Conservation (phyloP, 352 stramenopile species). For the Phytopythium oedochilum region DNA sequence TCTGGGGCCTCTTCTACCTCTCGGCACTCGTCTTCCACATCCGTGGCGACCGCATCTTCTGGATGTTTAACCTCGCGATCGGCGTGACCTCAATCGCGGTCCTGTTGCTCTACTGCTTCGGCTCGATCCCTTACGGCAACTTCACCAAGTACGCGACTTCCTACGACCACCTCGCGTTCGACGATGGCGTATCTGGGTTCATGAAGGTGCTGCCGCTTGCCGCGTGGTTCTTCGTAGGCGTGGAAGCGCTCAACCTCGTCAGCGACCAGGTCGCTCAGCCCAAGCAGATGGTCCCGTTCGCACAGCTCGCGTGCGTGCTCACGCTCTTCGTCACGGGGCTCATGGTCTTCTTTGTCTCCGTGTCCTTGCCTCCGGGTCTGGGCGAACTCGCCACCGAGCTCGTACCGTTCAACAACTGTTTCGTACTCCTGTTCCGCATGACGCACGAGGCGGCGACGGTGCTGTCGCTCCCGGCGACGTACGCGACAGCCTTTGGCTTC, state of each 20-base stretch:
- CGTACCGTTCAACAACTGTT: slow-evolving; percentile 30
- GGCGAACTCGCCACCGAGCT: slow-evolving; percentile 14
- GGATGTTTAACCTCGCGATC: slow-evolving; percentile 29
- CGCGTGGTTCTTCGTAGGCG: slow-evolving; percentile 24
- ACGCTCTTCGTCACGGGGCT: slow-evolving; percentile 34
- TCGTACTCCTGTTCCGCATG: slow-evolving; percentile 21
- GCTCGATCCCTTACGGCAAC: slow-evolving; percentile 19
- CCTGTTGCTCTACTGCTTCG: slow-evolving; percentile 33
- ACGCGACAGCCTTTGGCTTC: slow-evolving; percentile 45
- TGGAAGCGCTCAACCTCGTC: slow-evolving; percentile 17
- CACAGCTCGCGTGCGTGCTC: slow-evolving; percentile 33
- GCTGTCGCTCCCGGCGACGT: slow-evolving; percentile 42
- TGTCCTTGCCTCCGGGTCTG: slow-evolving; percentile 25
- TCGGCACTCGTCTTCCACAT: slow-evolving; percentile 27
- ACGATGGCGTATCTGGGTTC: slow-evolving; percentile 1
- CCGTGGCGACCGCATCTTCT: slow-evolving; percentile 27
- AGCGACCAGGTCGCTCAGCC: slow-evolving; percentile 17
- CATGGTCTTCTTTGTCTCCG: slow-evolving; percentile 28
- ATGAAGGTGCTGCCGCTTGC: slow-evolving; percentile 8
- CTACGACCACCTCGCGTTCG: background rate
- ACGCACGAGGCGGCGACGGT: slow-evolving; percentile 15
- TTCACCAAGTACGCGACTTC: slow-evolving; percentile 8
- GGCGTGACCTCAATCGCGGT: slow-evolving; percentile 24
- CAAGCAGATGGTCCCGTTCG: slow-evolving; percentile 31
- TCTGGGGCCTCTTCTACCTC: slow-evolving; percentile 28